Percentiles rank a stretch among this genome's conserved stretches.
phyloP scores from a whole-genome alignment of 1,284 basidiomycete species.

The Sphagnurus paluster region DNA sequence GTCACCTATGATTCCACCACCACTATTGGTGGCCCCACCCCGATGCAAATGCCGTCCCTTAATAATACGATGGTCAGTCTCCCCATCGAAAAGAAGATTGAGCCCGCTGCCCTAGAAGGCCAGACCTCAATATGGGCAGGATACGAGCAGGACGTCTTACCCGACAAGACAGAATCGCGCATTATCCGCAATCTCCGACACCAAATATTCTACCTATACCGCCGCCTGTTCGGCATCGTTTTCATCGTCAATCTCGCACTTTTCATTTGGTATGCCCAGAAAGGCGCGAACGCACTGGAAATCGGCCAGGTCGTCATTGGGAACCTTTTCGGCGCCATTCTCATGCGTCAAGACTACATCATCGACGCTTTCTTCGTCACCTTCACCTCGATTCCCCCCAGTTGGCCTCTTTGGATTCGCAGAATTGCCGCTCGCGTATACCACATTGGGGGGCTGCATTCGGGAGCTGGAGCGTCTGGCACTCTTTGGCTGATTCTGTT shows the following conservation, averaged over 20 bases:
- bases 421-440: conserved; percentile 56
- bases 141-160: conserved; percentile 49
- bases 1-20: conserved; percentile 1
- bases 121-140: conserved; percentile 47
- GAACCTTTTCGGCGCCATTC: conserved; percentile 54
- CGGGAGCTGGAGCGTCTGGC: conserved; percentile 56
- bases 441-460: conserved; percentile 60
- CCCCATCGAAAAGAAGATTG: conserved; percentile 21
- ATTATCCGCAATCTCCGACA: conserved; percentile 52
- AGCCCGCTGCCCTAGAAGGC: conserved; percentile 26
- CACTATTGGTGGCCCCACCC: background rate
- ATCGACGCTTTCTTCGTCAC: conserved; percentile 58
- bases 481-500: conserved; percentile 54
- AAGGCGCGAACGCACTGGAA: conserved; percentile 4
- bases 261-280: conserved; percentile 35
- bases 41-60: conserved; percentile 2
- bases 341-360: conserved; percentile 66
- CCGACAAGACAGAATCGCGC: conserved; percentile 50
- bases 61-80: conserved; percentile 3
- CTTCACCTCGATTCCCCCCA: conserved; percentile 50
- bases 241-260: conserved; percentile 55
- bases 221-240: conserved; percentile 56
- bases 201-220: conserved; percentile 56
- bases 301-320: conserved; percentile 52
- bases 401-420: conserved; percentile 57